Evolutionary conservation across 768 basidiomycete genomes (phyloP).

Genomic region (Xerocomus spinulosus): DNA sequence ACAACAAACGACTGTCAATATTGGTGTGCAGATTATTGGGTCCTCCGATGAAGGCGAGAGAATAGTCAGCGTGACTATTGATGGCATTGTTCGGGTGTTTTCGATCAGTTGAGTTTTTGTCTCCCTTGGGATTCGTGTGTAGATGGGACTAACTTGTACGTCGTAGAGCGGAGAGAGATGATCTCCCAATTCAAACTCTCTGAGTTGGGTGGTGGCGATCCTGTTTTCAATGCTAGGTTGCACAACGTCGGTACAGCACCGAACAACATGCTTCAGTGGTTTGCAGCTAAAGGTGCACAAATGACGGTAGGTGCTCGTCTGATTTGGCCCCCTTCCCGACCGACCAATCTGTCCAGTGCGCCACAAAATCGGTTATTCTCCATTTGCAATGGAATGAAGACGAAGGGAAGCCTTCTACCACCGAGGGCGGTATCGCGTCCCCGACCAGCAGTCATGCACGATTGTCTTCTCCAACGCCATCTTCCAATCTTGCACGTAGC

Average conservation of each 20-base stretch:
- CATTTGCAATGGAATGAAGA: conserved; percentile 85
- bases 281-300: conserved; percentile 83
- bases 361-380: conserved; percentile 81
- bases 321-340: not conserved
- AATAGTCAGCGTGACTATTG: conserved; percentile 88
- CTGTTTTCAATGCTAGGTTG: conserved; percentile 59
- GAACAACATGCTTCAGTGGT: conserved; percentile 93
- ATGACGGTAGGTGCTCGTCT: conserved; percentile 64
- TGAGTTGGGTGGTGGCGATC: conserved; percentile 67
- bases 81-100: conserved; percentile 86
- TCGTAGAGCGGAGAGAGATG: conserved; percentile 71
- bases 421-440: conserved; percentile 18
- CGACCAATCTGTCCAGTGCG: conserved; percentile 52
- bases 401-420: conserved; percentile 27
- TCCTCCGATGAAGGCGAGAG: conserved; percentile 65
- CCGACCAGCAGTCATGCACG: conserved; percentile 20
- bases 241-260: conserved; percentile 76
- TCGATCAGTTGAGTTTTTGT: conserved; percentile 66
- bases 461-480: conserved; percentile 28
- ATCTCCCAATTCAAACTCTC: conserved; percentile 86
- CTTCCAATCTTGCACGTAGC: conserved; percentile 17
- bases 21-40: conserved; percentile 81
- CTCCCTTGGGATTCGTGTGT: not conserved
- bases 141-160: conserved; percentile 3
- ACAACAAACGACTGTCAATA: conserved; percentile 89